Base-by-base conservation (phyloP, 2,329 filamentous ascomycete species). In the Colletotrichum coccodes region DNA sequence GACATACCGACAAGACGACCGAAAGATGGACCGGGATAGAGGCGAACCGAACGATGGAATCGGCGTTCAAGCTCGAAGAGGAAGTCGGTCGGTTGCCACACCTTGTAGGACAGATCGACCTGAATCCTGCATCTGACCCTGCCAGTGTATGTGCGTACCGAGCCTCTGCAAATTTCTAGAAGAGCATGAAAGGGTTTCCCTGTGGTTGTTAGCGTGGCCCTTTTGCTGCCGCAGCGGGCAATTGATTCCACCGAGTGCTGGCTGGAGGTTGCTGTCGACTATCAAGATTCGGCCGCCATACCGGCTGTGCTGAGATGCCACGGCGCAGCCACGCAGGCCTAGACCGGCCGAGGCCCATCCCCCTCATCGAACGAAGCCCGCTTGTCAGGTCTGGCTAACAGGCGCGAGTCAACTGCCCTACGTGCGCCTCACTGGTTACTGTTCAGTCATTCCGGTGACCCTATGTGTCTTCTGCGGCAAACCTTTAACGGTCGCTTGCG, bases 111-210 rank as follows among this genome's bases (percentile, higher is more conserved):
- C 38, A 52, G 44, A 47, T 62, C 57, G 50, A 58, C 67, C 67
- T 68, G 67, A 70, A 66, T 67, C 58, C 62, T 63, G 63, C 67
- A 68, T 64, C 34, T 12, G 67, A 62, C 63, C 67, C 57, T 58
- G 63, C 38, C 46, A n/a, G 30, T 18, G 58, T 62, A 40, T 58
- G 30, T 26, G 50, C 42, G 50, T 52, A 52, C 46, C 32, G 56
- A 60, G 60, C 34, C 16, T 62, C 57, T 44, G 49, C 50, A 62
- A 36, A 40, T 64, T 68, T 68, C 63, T 47, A 62, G 63, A 70
- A 70, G 34, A 34, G 18, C 50, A 26, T 58, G 28, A 68, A 52
- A 64, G 42, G 63, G 40, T 57, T 23, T 44, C 46, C 58, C 6
- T 28, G 30, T 34, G 47, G 28, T 28, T 52, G 23, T 49, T 59